A percentile compares a stretch with the other conserved stretches of the same genome.
Evolutionary conservation across 2,329 filamentous ascomycete species (phyloP).

Genomic region (Fusarium haematococcum): DNA sequence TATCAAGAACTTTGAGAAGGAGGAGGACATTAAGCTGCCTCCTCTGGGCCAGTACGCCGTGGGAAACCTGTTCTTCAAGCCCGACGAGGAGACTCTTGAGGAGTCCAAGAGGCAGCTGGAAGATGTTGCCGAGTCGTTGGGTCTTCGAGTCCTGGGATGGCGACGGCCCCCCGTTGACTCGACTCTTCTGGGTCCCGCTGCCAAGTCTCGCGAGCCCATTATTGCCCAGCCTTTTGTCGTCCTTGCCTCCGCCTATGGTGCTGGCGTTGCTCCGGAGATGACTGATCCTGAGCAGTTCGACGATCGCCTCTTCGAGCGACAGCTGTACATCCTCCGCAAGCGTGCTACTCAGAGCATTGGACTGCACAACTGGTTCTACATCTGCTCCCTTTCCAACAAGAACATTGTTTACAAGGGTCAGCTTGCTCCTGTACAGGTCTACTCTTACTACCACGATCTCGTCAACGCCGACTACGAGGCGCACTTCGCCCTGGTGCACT

Average conservation of each 20-base stretch:
- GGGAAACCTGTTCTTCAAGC: slow-evolving; percentile 99
- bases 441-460: slow-evolving; percentile 97
- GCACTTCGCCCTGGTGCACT: slow-evolving; percentile 96
- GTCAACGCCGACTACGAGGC: slow-evolving; percentile 97
- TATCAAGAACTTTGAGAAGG: slow-evolving; percentile 95
- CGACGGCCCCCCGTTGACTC: slow-evolving; percentile 95
- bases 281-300: slow-evolving; percentile 86
- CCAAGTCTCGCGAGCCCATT: slow-evolving; percentile 91
- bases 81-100: slow-evolving; percentile 87
- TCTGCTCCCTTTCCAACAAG: slow-evolving; percentile 96
- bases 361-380: slow-evolving; percentile 98
- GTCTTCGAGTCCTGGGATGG: slow-evolving; percentile 93
- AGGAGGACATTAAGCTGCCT: slow-evolving; percentile 89
- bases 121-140: slow-evolving; percentile 89
- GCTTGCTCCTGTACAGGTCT: slow-evolving; percentile 92
- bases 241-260: slow-evolving; percentile 84
- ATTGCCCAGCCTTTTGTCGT: slow-evolving; percentile 98
- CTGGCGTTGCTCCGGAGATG: slow-evolving; percentile 80
- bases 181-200: slow-evolving; percentile 90
- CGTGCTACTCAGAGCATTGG: slow-evolving; percentile 94
- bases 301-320: slow-evolving; percentile 87
- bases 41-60: slow-evolving; percentile 93
- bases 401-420: slow-evolving; percentile 99
- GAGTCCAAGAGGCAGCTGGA: slow-evolving; percentile 94
- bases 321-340: slow-evolving; percentile 95